A percentile compares a stretch with the other conserved stretches of the same genome.
Evolutionary conservation across 2,329 filamentous ascomycete genomes (phyloP).

Genomic region (Cladosporium sphaerospermum): DNA sequence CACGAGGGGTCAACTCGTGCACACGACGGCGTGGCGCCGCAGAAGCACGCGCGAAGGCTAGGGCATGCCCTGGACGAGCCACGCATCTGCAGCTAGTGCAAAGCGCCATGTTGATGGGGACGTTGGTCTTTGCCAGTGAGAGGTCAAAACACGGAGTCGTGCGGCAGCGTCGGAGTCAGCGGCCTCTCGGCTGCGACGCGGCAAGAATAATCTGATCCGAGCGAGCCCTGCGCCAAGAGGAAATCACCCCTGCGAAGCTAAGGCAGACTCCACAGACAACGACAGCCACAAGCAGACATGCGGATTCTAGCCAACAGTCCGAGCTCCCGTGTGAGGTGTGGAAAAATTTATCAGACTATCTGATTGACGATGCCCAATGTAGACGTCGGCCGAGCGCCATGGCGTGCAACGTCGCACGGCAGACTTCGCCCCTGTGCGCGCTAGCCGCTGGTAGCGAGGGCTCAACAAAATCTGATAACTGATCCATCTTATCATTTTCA

Average conservation of each 20-base stretch:
- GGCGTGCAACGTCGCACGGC: no score
- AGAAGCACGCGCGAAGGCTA: not conserved
- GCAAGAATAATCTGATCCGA: slow-evolving; percentile 11
- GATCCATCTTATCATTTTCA: slow-evolving; percentile 12
- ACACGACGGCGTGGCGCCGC: not conserved
- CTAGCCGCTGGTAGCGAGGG: no score
- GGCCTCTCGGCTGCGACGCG: not conserved
- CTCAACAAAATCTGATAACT: no score
- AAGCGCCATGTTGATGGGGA: not conserved
- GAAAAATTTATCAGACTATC: slow-evolving; percentile 10
- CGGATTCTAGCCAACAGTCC: not conserved
- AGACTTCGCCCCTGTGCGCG: no score
- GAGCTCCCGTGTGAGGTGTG: not conserved
- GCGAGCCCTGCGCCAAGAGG: not conserved
- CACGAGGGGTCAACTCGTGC: no score
- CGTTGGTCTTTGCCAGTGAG: not conserved
- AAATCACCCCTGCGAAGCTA: not conserved
- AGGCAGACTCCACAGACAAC: not conserved
- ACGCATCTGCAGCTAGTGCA: slow-evolving; percentile 4
- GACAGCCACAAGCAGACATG: not conserved
- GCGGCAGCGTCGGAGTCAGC: not conserved
- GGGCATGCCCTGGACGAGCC: not conserved
- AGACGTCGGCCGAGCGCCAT: no score
- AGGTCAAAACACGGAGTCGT: slow-evolving; percentile 1
- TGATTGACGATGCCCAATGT: not conserved